These are phyloP conservation scores for Phytophthora melonis DNA, from an alignment of 352 stramenopile species.

Conservation along the genomic window DNA sequence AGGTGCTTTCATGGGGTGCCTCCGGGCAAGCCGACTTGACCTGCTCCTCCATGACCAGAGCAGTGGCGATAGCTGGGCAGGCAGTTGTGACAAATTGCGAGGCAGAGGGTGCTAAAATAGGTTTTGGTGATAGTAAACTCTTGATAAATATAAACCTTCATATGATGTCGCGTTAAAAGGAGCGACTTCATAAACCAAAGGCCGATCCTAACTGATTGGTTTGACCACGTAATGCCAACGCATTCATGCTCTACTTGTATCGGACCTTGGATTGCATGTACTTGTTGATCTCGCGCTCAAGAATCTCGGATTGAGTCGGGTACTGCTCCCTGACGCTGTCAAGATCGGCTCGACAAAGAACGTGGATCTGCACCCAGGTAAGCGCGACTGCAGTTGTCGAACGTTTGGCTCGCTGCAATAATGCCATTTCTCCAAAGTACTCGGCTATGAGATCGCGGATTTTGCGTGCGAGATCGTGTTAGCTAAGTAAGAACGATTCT, in stretches of 20 bases:
- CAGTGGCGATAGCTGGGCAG: background rate
- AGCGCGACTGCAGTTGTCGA: slow-evolving; percentile 68
- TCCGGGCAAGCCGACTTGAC: background rate
- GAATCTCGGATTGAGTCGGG: slow-evolving; percentile 54
- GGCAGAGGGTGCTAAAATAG: background rate
- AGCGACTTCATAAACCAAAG: no score
- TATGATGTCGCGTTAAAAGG: no score
- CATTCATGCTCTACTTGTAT: slow-evolving; percentile 49
- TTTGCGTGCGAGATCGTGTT: no score
- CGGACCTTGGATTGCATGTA: slow-evolving; percentile 71
- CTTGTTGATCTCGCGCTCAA: slow-evolving; percentile 78
- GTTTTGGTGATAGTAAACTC: background rate
- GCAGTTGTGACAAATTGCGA: background rate
- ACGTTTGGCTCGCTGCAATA: slow-evolving; percentile 63
- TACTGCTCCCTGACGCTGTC: slow-evolving; percentile 71
- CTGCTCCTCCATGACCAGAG: background rate
- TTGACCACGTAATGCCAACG: no score
- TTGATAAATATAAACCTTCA: background rate
- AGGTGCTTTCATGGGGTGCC: slow-evolving; percentile 4
- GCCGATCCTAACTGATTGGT: no score
- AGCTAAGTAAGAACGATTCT: no score
- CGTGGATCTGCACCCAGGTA: slow-evolving; percentile 74
- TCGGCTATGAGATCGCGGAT: no score
- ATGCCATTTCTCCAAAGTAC: slow-evolving; percentile 78
- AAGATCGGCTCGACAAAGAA: slow-evolving; percentile 60